Percentiles rank a stretch among this genome's conserved stretches.
phyloP scores from a whole-genome alignment of 805 yeast species.

The Isabelozyma heimii region DNA sequence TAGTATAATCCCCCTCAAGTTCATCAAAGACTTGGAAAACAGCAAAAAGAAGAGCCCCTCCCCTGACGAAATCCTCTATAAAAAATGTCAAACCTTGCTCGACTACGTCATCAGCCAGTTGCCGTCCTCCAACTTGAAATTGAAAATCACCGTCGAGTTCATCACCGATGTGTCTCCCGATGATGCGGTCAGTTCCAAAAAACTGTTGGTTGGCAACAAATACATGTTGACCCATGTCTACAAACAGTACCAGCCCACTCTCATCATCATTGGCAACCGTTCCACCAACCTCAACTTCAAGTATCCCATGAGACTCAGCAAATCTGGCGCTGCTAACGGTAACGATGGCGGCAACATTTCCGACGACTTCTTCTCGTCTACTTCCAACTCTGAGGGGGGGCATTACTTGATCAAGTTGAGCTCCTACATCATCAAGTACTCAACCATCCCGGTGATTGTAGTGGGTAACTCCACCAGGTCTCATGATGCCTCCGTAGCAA shows the following conservation, averaged over 20 bases:
- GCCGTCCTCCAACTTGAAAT: constrained; percentile 14
- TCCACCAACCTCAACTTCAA: constrained; percentile 41
- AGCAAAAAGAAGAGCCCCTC: constrained; percentile 4
- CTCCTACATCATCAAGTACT: constrained; percentile 37
- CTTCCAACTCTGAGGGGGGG: constrained; percentile 8
- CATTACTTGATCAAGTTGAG: constrained; percentile 33
- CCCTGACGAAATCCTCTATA: constrained; percentile 16
- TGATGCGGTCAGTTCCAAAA: constrained; percentile 3
- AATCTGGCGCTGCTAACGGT: constrained; percentile 1
- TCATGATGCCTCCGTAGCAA: not conserved
- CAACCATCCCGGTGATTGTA: constrained; percentile 36
- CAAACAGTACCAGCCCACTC: constrained; percentile 40
- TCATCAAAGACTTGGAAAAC: constrained; percentile 7
- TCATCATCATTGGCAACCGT: constrained; percentile 36
- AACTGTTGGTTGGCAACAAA: constrained; percentile 23
- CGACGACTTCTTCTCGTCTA: not conserved
- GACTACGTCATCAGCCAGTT: constrained; percentile 16
- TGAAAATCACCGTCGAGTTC: constrained; percentile 41
- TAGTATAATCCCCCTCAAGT: constrained; percentile 26
- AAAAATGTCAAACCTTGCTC: constrained; percentile 24
- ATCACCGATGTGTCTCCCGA: constrained; percentile 14
- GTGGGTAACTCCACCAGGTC: constrained; percentile 23
- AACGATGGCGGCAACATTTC: not conserved
- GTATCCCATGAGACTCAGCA: constrained; percentile 31
- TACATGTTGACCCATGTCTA: constrained; percentile 34